Evolutionary conservation across 2,329 filamentous ascomycete genomes (phyloP).

Genomic region (Gnomoniopsis sp.): DNA sequence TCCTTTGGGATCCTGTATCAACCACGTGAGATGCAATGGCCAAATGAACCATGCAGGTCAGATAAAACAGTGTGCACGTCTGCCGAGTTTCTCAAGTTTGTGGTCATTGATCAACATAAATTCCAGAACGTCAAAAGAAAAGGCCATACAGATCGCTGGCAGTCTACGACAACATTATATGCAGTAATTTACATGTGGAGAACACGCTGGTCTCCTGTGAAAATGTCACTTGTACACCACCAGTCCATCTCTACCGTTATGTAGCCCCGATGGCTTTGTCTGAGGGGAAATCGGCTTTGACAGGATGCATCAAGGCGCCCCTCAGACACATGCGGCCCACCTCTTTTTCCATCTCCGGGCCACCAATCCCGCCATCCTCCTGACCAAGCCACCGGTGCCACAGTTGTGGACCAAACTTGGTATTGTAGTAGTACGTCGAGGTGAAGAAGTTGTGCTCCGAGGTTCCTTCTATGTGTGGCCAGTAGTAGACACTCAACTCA

Average conservation of each 20-base stretch:
- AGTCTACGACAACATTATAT: slow-evolving; percentile 4
- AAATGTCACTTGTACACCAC: not conserved
- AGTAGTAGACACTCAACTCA: slow-evolving; percentile 38
- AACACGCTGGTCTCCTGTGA: not conserved
- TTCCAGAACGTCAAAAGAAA: not conserved
- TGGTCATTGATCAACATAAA: not conserved
- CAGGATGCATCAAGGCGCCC: slow-evolving; percentile 62
- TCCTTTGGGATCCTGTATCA: too few relatives aligned
- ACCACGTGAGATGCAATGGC: too few relatives aligned
- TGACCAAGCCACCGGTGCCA: slow-evolving; percentile 64
- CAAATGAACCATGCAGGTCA: not conserved
- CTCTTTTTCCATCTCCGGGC: slow-evolving; percentile 34
- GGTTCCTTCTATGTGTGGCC: slow-evolving; percentile 42
- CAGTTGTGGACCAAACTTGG: slow-evolving; percentile 52
- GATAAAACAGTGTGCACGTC: not conserved
- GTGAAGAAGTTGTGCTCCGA: slow-evolving; percentile 56
- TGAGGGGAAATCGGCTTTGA: slow-evolving; percentile 42
- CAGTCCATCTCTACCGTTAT: not conserved
- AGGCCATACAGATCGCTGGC: not conserved
- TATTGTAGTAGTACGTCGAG: slow-evolving; percentile 59
- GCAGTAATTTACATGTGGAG: slow-evolving; percentile 1
- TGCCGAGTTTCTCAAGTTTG: not conserved
- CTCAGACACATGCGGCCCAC: slow-evolving; percentile 59
- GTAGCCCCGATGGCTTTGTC: slow-evolving; percentile 17
- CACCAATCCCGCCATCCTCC: slow-evolving; percentile 53